phyloP scores from a whole-genome alignment of 192 early-diverging fungal species.

The Coemansia pectinata region DNA sequence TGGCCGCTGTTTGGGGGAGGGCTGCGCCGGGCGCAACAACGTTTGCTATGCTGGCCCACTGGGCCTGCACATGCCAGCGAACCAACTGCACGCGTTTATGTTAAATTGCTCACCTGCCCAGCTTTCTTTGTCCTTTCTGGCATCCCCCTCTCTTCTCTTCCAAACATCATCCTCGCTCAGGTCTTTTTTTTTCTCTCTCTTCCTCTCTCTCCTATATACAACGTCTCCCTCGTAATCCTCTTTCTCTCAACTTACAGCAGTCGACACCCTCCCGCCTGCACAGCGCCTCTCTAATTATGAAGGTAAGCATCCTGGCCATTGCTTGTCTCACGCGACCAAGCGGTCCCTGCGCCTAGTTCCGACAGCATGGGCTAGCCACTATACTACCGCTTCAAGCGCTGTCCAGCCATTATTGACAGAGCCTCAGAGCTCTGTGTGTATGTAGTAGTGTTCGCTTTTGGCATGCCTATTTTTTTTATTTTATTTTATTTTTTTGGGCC shows the following conservation, averaged over 20 bases:
- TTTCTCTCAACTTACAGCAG: slow-evolving; percentile 1
- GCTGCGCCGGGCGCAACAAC: slow-evolving; percentile 1
- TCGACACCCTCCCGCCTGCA: neutral
- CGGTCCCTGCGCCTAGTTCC: neutral
- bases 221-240: neutral
- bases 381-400: neutral
- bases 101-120: slow-evolving; percentile 3
- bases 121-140: slow-evolving; percentile 3
- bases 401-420: neutral
- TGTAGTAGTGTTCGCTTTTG: no score
- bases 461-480: neutral
- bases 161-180: neutral
- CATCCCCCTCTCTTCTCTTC: slow-evolving; percentile 4
- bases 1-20: slow-evolving; percentile 8
- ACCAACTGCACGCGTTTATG: neutral
- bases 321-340: neutral
- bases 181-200: slow-evolving; percentile 4
- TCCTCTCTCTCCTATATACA: neutral
- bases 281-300: slow-evolving; percentile 19
- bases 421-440: neutral
- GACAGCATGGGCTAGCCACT: neutral
- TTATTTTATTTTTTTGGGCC: neutral
- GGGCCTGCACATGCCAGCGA: neutral
- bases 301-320: slow-evolving; percentile 14
- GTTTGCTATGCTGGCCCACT: neutral